These are phyloP conservation scores for Cryptococcus deneoformans DNA, from an alignment of 1,284 basidiomycete species.

Conservation along the genomic window DNA sequence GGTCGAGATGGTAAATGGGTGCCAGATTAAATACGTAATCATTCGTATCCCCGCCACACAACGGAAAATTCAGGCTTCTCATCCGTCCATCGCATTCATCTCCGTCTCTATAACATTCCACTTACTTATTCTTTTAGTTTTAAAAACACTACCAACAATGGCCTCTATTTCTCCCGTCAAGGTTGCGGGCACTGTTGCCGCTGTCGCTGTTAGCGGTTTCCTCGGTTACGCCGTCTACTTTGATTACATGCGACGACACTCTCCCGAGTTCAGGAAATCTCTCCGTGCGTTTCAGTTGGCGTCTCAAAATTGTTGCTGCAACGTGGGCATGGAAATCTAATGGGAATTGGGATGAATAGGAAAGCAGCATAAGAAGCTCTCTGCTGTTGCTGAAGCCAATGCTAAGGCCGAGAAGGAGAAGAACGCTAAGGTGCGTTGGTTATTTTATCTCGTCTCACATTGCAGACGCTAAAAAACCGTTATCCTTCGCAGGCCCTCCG, in stretches of 20 bases:
- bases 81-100: neutral
- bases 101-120: neutral
- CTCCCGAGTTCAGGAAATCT: constrained; percentile 80
- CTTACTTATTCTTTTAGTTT: neutral
- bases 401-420: constrained; percentile 53
- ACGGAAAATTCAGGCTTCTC: neutral
- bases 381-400: constrained; percentile 58
- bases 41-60: neutral
- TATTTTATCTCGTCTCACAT: constrained; percentile 11
- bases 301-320: neutral
- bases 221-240: constrained; percentile 87
- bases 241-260: constrained; percentile 90
- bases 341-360: constrained; percentile 53
- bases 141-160: constrained; percentile 4
- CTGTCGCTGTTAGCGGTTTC: constrained; percentile 59
- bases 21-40: too few species aligned
- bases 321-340: too few species aligned
- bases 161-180: constrained; percentile 30
- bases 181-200: constrained; percentile 64
- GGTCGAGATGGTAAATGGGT: too few species aligned
- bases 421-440: constrained; percentile 33
- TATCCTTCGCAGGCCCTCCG: constrained; percentile 43
- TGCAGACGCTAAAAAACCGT: constrained; percentile 1
- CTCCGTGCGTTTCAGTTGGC: constrained; percentile 60
- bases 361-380: constrained; percentile 81